Evolutionary conservation across 2,329 filamentous ascomycete species (phyloP), one percentile per base, ranked within the genome.

Genomic region (Ophiostoma triangulosporum): DNA sequence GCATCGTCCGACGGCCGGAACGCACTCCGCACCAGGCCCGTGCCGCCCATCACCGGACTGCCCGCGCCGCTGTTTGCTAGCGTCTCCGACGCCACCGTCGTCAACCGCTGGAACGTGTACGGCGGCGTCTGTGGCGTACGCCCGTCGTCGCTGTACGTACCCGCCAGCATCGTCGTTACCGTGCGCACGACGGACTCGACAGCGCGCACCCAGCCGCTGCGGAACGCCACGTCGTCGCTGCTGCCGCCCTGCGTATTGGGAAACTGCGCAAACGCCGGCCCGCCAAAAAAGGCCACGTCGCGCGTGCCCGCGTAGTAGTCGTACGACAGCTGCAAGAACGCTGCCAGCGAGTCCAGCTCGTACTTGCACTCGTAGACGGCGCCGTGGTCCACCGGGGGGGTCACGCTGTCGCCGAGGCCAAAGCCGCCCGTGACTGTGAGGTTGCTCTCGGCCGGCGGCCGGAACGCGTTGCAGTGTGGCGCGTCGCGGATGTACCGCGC

Each of bases 301-400:
- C 73, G 72, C 0, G 86, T 88, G 56, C 78, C 74, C 24, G 76
- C 72, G 66, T 85, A 76, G 68, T 88, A 91, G 60, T 88, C 78
- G 56, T 84, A 84, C 1, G 77, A 77, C 3, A 90, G 71, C 17
- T 82, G 78, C 20, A 91, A 73, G 64, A 91, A 91, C 53, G 85
- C 79, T 0, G 86, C 85, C 2, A 91, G 74, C 6, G 84, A 88
- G 68, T 91, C 86, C 33, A 91, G 77, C 68, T 91, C 86, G 64
- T 88, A 91, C 65, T 90, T 91, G 73, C 86, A 91, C 65, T 90
- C 86, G 62, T 88, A 90, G 4, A 89, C 86, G 22, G 81, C 76
- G 3, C 71, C 75, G 3, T 72, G 72, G 59, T 84, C 81, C 59
- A 85, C 83, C 1, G 54, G 40, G 9, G 60, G 61, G 29, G 22